Percentiles rank a stretch among this genome's conserved stretches.
Conservation (phyloP, 2,329 filamentous ascomycete species). For the Fusarium nanum region DNA sequence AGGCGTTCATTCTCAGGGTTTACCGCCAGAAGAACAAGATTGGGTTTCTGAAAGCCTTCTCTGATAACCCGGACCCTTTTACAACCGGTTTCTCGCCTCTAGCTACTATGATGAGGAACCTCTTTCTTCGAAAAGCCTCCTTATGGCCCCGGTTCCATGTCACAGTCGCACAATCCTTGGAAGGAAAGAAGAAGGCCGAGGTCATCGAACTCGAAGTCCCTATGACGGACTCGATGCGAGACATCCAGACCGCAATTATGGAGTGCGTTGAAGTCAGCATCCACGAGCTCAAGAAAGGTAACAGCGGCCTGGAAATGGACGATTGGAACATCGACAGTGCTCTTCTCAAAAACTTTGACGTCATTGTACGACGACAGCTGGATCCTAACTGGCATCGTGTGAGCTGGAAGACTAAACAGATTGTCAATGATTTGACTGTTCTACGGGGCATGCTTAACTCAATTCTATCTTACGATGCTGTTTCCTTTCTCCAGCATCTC, state of each 20-base stretch:
- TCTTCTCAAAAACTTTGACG: conserved; percentile 90
- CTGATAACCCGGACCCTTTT: conserved; percentile 92
- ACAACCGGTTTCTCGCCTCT: conserved; percentile 88
- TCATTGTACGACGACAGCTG: conserved; percentile 86
- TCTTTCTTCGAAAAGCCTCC: conserved; percentile 89
- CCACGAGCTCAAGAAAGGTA: conserved; percentile 90
- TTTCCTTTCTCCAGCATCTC: conserved; percentile 91
- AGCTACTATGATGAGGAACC: conserved; percentile 86
- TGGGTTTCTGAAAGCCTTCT: conserved; percentile 96
- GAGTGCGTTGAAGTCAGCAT: conserved; percentile 97
- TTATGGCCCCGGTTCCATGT: conserved; percentile 96
- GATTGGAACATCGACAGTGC: conserved; percentile 97
- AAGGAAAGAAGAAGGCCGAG: conserved; percentile 93
- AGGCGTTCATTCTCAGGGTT: conserved; percentile 94
- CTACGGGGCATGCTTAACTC: conserved; percentile 84
- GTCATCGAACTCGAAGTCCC: conserved; percentile 96
- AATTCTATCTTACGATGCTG: conserved; percentile 86
- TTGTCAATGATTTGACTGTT: conserved; percentile 88
- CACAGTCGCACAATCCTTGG: conserved; percentile 86
- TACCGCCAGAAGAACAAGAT: conserved; percentile 94
- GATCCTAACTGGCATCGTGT: conserved; percentile 98
- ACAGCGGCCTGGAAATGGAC: conserved; percentile 91
- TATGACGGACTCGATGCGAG: conserved; percentile 93
- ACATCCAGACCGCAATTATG: conserved; percentile 93
- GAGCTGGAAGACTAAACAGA: conserved; percentile 93